Base-by-base conservation (phyloP, 2,329 filamentous ascomycete genomes). In the Fusarium sp. region DNA sequence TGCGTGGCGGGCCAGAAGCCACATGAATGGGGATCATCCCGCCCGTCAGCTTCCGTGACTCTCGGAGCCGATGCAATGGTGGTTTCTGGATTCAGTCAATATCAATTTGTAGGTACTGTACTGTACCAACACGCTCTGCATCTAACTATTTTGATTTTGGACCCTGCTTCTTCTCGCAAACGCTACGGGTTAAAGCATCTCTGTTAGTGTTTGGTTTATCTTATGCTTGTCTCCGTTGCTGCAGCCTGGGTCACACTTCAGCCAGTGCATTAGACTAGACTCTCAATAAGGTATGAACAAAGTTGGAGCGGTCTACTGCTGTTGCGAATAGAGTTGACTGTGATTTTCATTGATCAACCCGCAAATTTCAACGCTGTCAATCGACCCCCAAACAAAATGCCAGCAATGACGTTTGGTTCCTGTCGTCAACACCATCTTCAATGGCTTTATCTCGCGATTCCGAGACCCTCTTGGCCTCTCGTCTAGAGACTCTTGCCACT, bases 31-130 rank as follows among this genome's bases (percentile, higher is more conserved):
- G 50, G 26, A 32, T 42, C 63, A 58, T 50, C 57, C 58, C 44
- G 59, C 26, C 39, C 39, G 30, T 53, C 66, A 70, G 53, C 67
- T 73, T 73, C 70, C 66, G 70, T 51, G 51, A 66, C 57, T 74
- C 53, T 70, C 70, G 70, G 61, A 70, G 70, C 56, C 66, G 54
- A 71, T 57, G 32, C 28, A 54, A 39, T 65, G 66, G 53, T 67
- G 24, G 66, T 63, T 64, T 69, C 66, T 63, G 50, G 63, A 50
- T 48, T 14, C 36, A 41, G 62, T 45, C 15, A 30, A 30, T 22
- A 38, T 30, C 39, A 48, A 60, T 24, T 45, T 56, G 28, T 24
- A 56, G n/a, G 24, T 24, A 35, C 30, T 32, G 38, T 32, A 56
- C 48, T 35, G 30, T 20, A 35, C 36, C 36, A 55, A 30, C 26